Conservation (phyloP, 73 alveolate species). For the Uronychia setigera region DNA sequence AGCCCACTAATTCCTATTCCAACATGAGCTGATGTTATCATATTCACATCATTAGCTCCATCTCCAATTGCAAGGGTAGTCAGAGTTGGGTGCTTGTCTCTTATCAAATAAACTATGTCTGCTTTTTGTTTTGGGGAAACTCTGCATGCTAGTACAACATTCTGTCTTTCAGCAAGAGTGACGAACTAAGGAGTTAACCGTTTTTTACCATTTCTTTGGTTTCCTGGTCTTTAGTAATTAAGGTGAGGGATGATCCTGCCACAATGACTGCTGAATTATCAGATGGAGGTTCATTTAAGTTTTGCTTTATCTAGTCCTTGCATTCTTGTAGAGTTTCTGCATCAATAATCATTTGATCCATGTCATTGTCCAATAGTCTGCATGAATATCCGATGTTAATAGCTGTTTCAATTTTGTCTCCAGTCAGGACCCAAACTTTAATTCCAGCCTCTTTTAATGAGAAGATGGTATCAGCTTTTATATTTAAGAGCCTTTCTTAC, state of each 20-base stretch:
- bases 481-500: too few species aligned
- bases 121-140: slow-evolving; percentile 94
- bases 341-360: slow-evolving; percentile 64
- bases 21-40: slow-evolving; percentile 96
- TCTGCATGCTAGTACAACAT: slow-evolving; percentile 81
- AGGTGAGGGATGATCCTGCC: slow-evolving; percentile 81
- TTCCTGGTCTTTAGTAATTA: slow-evolving; percentile 56
- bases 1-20: slow-evolving; percentile 96
- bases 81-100: slow-evolving; percentile 60
- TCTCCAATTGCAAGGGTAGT: slow-evolving; percentile 95
- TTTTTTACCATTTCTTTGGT: too few species aligned
- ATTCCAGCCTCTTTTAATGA: slow-evolving; percentile 38
- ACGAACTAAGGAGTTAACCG: too few species aligned
- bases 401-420: slow-evolving; percentile 96
- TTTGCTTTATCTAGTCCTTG: slow-evolving; percentile 26
- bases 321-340: slow-evolving; percentile 23
- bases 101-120: slow-evolving; percentile 70
- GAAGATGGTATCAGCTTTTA: slow-evolving; percentile 65
- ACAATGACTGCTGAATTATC: slow-evolving; percentile 75
- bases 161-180: slow-evolving; percentile 50
- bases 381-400: slow-evolving; percentile 91
- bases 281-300: slow-evolving; percentile 34
- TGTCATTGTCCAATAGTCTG: slow-evolving; percentile 67
- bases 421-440: slow-evolving; percentile 97
- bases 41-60: slow-evolving; percentile 98